Percentiles rank a stretch among this genome's conserved stretches.
Evolutionary conservation across 106 monocot genomes (phyloP).

Genomic region (Acanthochlamys bracteata): DNA sequence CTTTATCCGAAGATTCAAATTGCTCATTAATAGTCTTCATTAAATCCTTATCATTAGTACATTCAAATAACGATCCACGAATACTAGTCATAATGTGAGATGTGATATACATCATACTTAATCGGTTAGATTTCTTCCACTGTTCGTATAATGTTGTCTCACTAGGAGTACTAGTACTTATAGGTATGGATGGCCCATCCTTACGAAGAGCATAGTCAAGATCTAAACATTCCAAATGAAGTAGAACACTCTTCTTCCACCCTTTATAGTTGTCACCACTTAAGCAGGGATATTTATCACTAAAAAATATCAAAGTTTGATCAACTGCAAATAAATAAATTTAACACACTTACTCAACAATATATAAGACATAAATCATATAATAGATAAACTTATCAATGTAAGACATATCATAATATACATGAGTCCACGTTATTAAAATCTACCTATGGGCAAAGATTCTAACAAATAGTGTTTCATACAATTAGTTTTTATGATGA

Average conservation of each 20-base stretch:
- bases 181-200: not conserved
- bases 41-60: not conserved
- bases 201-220: not conserved
- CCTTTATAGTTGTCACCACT: too few relatives aligned
- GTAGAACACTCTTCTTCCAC: not conserved
- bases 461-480: too few relatives aligned
- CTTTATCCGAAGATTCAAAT: constrained; percentile 4
- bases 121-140: constrained; percentile 11
- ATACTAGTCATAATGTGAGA: not conserved
- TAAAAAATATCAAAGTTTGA: too few relatives aligned
- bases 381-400: too few relatives aligned
- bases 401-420: too few relatives aligned
- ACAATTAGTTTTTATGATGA: too few relatives aligned
- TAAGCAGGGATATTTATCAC: too few relatives aligned
- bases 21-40: not conserved
- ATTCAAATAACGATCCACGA: not conserved
- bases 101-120: constrained; percentile 6
- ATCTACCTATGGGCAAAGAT: too few relatives aligned
- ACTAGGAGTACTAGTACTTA: not conserved
- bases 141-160: not conserved
- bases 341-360: too few relatives aligned
- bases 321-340: too few relatives aligned
- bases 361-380: too few relatives aligned
- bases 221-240: not conserved
- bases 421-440: too few relatives aligned